Percentiles rank a stretch among this genome's conserved stretches.
These are phyloP conservation scores for Alternaria hordeiaustralica DNA, from an alignment of 2,329 filamentous ascomycete species.

Conservation along the genomic window DNA sequence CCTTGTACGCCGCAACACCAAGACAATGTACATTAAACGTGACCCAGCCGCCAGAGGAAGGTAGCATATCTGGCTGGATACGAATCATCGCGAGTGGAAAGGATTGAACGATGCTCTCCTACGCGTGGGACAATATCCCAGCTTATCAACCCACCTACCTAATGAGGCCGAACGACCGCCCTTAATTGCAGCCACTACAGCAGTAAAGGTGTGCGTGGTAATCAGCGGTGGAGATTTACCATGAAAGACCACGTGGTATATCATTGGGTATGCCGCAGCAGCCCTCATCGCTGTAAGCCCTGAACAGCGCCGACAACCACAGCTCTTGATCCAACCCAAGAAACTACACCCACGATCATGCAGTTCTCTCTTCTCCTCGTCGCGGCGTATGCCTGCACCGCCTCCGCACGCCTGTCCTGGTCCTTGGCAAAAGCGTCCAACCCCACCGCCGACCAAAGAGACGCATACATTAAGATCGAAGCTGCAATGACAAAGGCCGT, in stretches of 20 bases:
- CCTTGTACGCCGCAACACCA: constrained; percentile 8
- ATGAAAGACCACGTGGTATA: not conserved
- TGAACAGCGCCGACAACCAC: not conserved
- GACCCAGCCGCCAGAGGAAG: not conserved
- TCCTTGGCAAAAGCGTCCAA: constrained; percentile 34
- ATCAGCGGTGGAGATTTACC: not conserved
- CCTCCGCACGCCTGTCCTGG: constrained; percentile 35
- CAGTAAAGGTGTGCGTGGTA: not conserved
- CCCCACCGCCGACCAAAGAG: constrained; percentile 40
- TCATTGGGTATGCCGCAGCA: not conserved
- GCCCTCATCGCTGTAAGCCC: not conserved
- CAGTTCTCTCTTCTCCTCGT: constrained; percentile 28
- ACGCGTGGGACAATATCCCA: not conserved
- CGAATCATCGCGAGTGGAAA: not conserved
- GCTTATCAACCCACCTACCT: constrained; percentile 2
- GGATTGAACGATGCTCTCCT: not conserved
- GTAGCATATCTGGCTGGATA: not conserved
- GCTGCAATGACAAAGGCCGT: constrained; percentile 41
- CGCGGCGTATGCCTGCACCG: constrained; percentile 27
- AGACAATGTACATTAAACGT: constrained; percentile 11
- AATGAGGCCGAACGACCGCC: constrained; percentile 1
- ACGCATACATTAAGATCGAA: constrained; percentile 42
- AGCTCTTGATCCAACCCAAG: not conserved
- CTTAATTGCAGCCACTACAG: not conserved
- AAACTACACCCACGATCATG: constrained; percentile 18